Evolutionary conservation across 768 basidiomycete species (phyloP).

Genomic region (Boletus patriciae): DNA sequence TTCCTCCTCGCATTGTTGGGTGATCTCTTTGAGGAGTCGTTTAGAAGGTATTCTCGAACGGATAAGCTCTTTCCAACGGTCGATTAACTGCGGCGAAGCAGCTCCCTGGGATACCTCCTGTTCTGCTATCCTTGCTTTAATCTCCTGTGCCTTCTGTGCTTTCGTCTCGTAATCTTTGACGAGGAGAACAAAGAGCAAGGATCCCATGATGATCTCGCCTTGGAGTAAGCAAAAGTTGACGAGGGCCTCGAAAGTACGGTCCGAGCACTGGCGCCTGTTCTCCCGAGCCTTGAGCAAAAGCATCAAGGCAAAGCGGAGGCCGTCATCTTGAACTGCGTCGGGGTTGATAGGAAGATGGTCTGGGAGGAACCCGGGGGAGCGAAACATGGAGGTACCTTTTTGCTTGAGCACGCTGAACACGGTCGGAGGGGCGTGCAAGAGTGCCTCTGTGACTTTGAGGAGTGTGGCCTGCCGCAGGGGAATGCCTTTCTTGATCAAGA

Average conservation of each 20-base stretch:
- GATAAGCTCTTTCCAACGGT: slow-evolving; percentile 22
- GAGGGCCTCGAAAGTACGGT: slow-evolving; percentile 60
- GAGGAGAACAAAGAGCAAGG: slow-evolving; percentile 63
- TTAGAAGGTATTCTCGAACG: slow-evolving; percentile 25
- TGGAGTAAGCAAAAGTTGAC: slow-evolving; percentile 68
- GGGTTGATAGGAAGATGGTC: slow-evolving; percentile 33
- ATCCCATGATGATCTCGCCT: slow-evolving; percentile 77
- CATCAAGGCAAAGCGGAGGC: slow-evolving; percentile 50
- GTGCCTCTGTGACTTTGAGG: slow-evolving; percentile 36
- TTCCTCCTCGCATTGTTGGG: slow-evolving; percentile 27
- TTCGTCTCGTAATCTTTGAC: slow-evolving; percentile 61
- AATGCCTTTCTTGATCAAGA: slow-evolving; percentile 56
- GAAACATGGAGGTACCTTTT: slow-evolving; percentile 18
- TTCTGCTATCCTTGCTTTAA: slow-evolving; percentile 21
- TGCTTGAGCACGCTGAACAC: slow-evolving; percentile 19
- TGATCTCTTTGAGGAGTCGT: slow-evolving; percentile 36
- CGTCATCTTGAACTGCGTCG: slow-evolving; percentile 38
- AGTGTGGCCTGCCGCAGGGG: slow-evolving; percentile 51
- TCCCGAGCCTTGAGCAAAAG: slow-evolving; percentile 55
- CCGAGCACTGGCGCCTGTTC: slow-evolving; percentile 53
- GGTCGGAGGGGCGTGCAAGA: slow-evolving; percentile 26
- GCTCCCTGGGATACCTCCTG: slow-evolving; percentile 15
- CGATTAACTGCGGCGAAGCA: slow-evolving; percentile 15
- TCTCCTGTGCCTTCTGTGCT: slow-evolving; percentile 29
- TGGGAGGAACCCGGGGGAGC: slow-evolving; percentile 13